These are phyloP conservation scores for Huntiella decipiens DNA, from an alignment of 2,329 filamentous ascomycete genomes.

Conservation along the genomic window DNA sequence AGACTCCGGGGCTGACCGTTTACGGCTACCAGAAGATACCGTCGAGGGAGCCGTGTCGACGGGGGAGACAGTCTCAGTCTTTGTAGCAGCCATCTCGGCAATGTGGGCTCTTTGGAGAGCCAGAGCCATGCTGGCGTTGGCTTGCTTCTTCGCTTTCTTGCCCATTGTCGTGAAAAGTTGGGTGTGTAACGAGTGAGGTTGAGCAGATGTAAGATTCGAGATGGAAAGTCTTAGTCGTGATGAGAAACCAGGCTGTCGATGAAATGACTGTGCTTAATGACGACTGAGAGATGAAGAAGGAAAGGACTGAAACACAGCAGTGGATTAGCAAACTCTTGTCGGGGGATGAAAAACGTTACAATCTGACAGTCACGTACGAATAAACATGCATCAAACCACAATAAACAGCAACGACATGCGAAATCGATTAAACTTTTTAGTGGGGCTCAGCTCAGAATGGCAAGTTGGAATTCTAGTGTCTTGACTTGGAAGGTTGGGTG, in stretches of 20 bases:
- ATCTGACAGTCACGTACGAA: too few relatives aligned
- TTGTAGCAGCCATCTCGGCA: background rate
- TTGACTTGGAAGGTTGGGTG: too few relatives aligned
- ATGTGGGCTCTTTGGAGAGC: conserved; percentile 11
- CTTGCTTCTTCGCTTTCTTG: conserved; percentile 14
- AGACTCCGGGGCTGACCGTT: conserved; percentile 26
- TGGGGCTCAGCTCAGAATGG: background rate
- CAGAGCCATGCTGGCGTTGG: conserved; percentile 10
- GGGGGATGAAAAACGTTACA: too few relatives aligned
- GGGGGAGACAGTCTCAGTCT: background rate
- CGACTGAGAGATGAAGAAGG: too few relatives aligned
- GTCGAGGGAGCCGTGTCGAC: background rate
- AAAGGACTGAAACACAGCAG: too few relatives aligned
- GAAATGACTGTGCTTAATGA: too few relatives aligned
- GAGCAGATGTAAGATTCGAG: background rate
- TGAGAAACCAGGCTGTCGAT: too few relatives aligned
- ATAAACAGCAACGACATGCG: too few relatives aligned
- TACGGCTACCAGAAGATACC: conserved; percentile 23
- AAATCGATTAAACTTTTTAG: too few relatives aligned
- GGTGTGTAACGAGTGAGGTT: too few relatives aligned
- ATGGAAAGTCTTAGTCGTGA: background rate
- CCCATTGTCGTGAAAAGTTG: conserved; percentile 11
- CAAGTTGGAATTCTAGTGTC: background rate
- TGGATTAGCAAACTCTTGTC: too few relatives aligned
- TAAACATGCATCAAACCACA: too few relatives aligned